Evolutionary conservation across 106 monocot species (phyloP), one percentile per base, ranked within the genome.

Genomic region (Vanilla planifolia): DNA sequence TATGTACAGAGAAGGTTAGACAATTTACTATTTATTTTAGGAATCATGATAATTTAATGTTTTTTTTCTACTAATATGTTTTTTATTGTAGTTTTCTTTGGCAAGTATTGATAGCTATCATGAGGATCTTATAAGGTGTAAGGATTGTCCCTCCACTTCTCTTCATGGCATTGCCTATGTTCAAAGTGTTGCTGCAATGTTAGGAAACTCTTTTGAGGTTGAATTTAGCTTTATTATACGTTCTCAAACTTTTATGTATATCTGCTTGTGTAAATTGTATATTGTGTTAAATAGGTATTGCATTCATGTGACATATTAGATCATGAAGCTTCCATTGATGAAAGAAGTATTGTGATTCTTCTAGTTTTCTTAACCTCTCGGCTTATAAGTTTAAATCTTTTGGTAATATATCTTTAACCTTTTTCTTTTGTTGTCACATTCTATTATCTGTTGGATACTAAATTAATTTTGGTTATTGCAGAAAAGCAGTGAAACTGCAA

Each of bases 351-450:
- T 28, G 55, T 55, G 63, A 73, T 85, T 66, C 46, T 85, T 43
- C 51, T 79, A 33, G 64, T 71, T 7, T 85, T 85, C 51, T 64
- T 80, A 53, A 57, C 73, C 64, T 70, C 80, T 43, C 66, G 30
- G 48, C 58, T 85, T 40, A 64, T 73, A 28, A 26, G 19, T 34
- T 19, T 24, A 25, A 74, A 51, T 40, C 55, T 64, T 29, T 35
- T 64, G 75, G 83, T 83, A 71, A 78, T 34, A 14, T 23, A 43
- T 41, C 24, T 35, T 16, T 17, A 27, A 16, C 23, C 8, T 37
- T 41, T 72, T 36, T 27, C 6, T 43, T 19, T 29, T 21, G 9
- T 20, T 53, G 19, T 57, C 21, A 21, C 35, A 19, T 34, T 20
- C 35, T 28, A 57, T 57, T 17, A 34, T 35, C 9, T 35, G 16